These are phyloP conservation scores for Mucor irregularis DNA, from an alignment of 371 early-diverging fungal species.

Conservation along the genomic window DNA sequence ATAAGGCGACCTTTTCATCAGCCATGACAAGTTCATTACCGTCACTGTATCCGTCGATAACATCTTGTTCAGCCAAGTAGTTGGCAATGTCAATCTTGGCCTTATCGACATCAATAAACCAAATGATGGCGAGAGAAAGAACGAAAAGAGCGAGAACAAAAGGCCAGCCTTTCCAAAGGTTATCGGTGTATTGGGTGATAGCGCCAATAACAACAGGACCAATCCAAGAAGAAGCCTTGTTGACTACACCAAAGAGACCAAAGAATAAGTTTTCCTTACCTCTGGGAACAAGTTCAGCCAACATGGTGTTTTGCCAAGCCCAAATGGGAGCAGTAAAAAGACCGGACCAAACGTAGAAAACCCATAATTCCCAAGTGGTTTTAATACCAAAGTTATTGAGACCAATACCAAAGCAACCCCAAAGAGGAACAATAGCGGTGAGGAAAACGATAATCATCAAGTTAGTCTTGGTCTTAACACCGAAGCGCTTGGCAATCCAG, in stretches of 20 bases:
- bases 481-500: slow-evolving; percentile 34
- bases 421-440: slow-evolving; percentile 37
- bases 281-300: slow-evolving; percentile 57
- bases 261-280: slow-evolving; percentile 65
- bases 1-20: slow-evolving; percentile 1
- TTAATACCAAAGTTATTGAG: slow-evolving; percentile 42
- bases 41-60: background rate
- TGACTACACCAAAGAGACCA: slow-evolving; percentile 60
- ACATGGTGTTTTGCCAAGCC: slow-evolving; percentile 60
- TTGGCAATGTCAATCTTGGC: slow-evolving; percentile 47
- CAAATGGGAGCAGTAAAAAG: slow-evolving; percentile 60
- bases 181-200: slow-evolving; percentile 49
- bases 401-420: slow-evolving; percentile 53
- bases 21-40: background rate
- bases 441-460: slow-evolving; percentile 34
- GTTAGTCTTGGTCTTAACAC: slow-evolving; percentile 44
- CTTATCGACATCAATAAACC: slow-evolving; percentile 54
- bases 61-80: slow-evolving; percentile 22
- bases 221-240: slow-evolving; percentile 64
- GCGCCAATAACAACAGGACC: slow-evolving; percentile 63
- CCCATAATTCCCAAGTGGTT: slow-evolving; percentile 56
- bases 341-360: slow-evolving; percentile 52
- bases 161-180: slow-evolving; percentile 57
- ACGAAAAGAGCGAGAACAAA: slow-evolving; percentile 55
- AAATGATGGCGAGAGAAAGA: slow-evolving; percentile 38